phyloP scores from a whole-genome alignment of 768 basidiomycete species.

The Auricularia sp. region DNA sequence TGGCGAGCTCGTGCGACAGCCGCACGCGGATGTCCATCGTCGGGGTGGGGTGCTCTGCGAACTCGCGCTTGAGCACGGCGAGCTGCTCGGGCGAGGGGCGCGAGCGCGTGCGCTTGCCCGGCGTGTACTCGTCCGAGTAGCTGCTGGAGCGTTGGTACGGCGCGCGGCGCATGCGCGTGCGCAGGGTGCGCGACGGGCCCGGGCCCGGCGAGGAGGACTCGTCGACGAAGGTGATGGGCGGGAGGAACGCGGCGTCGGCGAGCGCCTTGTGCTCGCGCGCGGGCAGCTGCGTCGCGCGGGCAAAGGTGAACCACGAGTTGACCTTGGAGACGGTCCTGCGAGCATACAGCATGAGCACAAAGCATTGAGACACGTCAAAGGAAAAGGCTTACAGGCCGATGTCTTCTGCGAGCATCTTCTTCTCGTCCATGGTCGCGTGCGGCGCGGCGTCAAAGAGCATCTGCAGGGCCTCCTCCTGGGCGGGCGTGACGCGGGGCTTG shows the following conservation, averaged over 20 bases:
- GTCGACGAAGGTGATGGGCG: not conserved
- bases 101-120: not conserved
- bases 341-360: not conserved
- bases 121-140: not conserved
- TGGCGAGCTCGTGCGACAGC: not conserved
- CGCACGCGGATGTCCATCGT: not conserved
- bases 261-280: not conserved
- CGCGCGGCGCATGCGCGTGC: not conserved
- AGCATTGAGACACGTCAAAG: not conserved
- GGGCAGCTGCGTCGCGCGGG: not conserved
- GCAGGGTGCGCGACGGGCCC: not conserved
- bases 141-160: not conserved
- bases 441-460: not conserved
- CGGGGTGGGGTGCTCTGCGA: not conserved
- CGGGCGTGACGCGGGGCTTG: not conserved
- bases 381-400: not conserved
- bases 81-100: not conserved
- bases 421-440: not conserved
- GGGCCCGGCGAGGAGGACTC: not conserved
- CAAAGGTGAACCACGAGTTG: not conserved
- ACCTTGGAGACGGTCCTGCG: not conserved
- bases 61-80: not conserved
- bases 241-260: no score
- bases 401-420: not conserved
- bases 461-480: not conserved